These are phyloP conservation scores for Coffea humblotiana DNA, from an alignment of 305 asterid genomes.

Conservation along the genomic window DNA sequence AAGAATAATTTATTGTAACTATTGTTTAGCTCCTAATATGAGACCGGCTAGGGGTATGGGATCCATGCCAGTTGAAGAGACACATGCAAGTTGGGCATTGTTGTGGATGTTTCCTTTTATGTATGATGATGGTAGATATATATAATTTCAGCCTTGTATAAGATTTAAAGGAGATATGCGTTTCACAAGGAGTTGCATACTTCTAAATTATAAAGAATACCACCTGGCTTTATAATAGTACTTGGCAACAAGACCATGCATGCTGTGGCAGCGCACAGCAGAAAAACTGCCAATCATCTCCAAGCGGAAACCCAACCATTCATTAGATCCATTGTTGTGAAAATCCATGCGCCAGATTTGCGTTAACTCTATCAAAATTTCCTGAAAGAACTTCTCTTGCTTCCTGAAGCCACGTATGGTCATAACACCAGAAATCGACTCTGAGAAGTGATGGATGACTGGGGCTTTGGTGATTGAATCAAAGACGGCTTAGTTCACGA, in stretches of 20 bases:
- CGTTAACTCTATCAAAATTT: conserved; percentile 51
- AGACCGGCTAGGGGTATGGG: not conserved
- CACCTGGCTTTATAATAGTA: conserved; percentile 61
- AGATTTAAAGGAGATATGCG: not conserved
- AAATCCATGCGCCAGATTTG: conserved; percentile 58
- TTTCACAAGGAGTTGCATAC: not conserved
- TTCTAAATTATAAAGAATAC: not conserved
- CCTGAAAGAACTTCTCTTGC: conserved; percentile 49
- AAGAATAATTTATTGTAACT: not conserved
- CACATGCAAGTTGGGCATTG: not conserved
- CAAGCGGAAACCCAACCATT: conserved; percentile 79
- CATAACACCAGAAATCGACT: conserved; percentile 59
- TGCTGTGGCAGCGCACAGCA: conserved; percentile 50
- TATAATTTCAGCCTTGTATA: not conserved
- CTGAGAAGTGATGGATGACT: conserved; percentile 74
- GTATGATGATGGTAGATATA: not conserved
- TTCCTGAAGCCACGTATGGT: conserved; percentile 65
- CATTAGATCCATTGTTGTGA: conserved; percentile 64
- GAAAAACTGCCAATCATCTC: conserved; percentile 64
- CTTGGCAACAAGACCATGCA: conserved; percentile 61
- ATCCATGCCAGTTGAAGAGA: not conserved
- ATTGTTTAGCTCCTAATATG: not conserved
- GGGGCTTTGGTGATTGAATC: conserved; percentile 73
- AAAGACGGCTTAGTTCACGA: conserved; percentile 66
- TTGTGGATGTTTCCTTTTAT: not conserved